Base-by-base conservation (phyloP, 257 asterid species). In the Eustoma russellianum region DNA sequence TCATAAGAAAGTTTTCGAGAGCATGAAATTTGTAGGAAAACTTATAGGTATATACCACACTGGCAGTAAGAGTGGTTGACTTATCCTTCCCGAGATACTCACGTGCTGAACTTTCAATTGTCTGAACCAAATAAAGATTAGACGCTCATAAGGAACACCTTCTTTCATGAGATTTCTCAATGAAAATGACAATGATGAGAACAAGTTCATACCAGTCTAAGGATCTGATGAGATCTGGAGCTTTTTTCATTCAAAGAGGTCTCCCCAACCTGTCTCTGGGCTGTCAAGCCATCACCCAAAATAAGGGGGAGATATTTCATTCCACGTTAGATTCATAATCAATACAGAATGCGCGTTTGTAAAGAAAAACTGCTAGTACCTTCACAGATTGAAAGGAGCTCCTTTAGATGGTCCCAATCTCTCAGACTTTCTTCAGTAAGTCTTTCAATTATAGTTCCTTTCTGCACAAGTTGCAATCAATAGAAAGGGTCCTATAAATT, bases 171-270 rank as follows among this genome's bases (percentile, higher is more conserved):
- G 34, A 14, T 51, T 33, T 33, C 6, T 15, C 34, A 53, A 50
- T 12, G 44, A 33, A 64, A 62, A 52, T 15, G 17, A 30, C 46
- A 19, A 18, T 28, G 14, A 59, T 46, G 65, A 65, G 56, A 51
- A 5, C 50, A 19, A 61, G 18, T 24, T 65, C 79, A 38, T 70
- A 92, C 99, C 97, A 92, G 63, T 78, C 94, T 86, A 66, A 92
- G 99, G 63, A 92, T 92, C 73, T 92, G 99, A 81, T 92, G 99
- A 57, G 99, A 92, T 72, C 99, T 92, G 38, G 99, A 92, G 76
- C 99, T 92, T 50, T 83, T 70, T 68, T 92, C 97, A 68, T 92
- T 92, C 77, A 92, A 70, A 57, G 81, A 81, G 40, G 99, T 92
- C 79, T 88, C 99, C 40, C 93, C 97, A 68, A 81, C 70, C 73